Conservation (phyloP, 345 rosid species). For the Heritiera littoralis region DNA sequence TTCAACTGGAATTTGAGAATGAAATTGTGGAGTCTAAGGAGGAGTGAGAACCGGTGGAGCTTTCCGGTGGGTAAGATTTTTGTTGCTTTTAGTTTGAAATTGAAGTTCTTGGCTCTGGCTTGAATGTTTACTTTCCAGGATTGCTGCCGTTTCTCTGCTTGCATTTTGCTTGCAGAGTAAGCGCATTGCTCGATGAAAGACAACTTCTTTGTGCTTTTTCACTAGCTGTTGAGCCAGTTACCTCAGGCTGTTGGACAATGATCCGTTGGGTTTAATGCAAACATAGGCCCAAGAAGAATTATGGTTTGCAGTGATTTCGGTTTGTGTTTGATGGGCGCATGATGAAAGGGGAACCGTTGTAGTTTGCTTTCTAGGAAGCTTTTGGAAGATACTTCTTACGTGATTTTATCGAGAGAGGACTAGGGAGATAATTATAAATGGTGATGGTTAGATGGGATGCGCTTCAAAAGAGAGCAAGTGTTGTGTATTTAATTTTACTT, state of each 20-base stretch:
- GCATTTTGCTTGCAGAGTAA: constrained; percentile 22
- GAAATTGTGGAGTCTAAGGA: constrained; percentile 30
- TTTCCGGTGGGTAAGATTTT: constrained; percentile 26
- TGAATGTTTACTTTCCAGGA: constrained; percentile 35
- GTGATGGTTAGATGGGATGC: too few relatives aligned
- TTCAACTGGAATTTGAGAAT: constrained; percentile 31
- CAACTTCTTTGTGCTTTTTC: neutral
- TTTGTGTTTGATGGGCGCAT: neutral
- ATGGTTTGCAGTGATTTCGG: too few relatives aligned
- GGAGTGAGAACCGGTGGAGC: constrained; percentile 30
- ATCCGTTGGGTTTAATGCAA: neutral
- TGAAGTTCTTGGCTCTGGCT: constrained; percentile 29
- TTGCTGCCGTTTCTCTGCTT: constrained; percentile 26
- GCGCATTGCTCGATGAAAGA: neutral
- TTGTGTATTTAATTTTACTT: too few relatives aligned
- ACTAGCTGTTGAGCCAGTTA: neutral
- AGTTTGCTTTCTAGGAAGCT: neutral
- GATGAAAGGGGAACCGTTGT: neutral
- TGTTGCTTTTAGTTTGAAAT: constrained; percentile 35
- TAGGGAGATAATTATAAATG: too few relatives aligned
- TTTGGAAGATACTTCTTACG: too few relatives aligned
- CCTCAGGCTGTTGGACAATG: neutral
- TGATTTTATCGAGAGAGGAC: too few relatives aligned
- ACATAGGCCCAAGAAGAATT: neutral
- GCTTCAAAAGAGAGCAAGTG: too few relatives aligned